phyloP scores from a whole-genome alignment of 2,329 filamentous ascomycete genomes.

The Alternaria brassicae region DNA sequence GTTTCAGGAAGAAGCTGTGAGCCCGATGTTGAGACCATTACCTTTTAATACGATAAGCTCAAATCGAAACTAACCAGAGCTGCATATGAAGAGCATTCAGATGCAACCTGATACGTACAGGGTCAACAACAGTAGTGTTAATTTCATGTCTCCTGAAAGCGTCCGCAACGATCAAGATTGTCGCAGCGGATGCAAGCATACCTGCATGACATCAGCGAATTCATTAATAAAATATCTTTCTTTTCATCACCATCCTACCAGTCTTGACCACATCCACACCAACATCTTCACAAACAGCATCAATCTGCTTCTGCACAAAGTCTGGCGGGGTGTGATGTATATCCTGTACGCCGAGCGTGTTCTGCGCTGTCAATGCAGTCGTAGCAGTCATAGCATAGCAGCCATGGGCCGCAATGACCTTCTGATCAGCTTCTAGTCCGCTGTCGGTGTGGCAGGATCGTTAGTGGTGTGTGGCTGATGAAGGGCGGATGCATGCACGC shows the following conservation, averaged over 20 bases:
- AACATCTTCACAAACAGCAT: conserved; percentile 83
- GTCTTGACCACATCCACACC: conserved; percentile 91
- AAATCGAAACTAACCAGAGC: too few species aligned
- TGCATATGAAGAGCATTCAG: not conserved
- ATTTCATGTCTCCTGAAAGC: conserved; percentile 66
- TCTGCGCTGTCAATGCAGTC: conserved; percentile 94
- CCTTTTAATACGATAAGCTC: conserved; percentile 53
- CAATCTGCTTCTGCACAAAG: conserved; percentile 85
- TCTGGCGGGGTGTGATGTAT: conserved; percentile 79
- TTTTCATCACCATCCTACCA: conserved; percentile 59
- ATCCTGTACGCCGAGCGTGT: conserved; percentile 82
- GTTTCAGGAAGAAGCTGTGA: conserved; percentile 70
- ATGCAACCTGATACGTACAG: conserved; percentile 61
- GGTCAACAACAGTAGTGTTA: conserved; percentile 72
- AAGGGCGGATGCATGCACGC: conserved; percentile 40
- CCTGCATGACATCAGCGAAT: conserved; percentile 58
- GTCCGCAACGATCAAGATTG: conserved; percentile 72
- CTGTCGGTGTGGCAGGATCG: conserved; percentile 55
- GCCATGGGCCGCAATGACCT: conserved; percentile 88
- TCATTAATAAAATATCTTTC: not conserved
- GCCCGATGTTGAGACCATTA: conserved; percentile 90
- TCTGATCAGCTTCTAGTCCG: conserved; percentile 94
- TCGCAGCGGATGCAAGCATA: conserved; percentile 79
- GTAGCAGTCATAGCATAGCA: conserved; percentile 97
- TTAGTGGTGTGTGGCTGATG: conserved; percentile 27